Percentiles rank a stretch among this genome's conserved stretches.
These are phyloP conservation scores for Inga laurina DNA, from an alignment of 306 rosid genomes.

Conservation along the genomic window DNA sequence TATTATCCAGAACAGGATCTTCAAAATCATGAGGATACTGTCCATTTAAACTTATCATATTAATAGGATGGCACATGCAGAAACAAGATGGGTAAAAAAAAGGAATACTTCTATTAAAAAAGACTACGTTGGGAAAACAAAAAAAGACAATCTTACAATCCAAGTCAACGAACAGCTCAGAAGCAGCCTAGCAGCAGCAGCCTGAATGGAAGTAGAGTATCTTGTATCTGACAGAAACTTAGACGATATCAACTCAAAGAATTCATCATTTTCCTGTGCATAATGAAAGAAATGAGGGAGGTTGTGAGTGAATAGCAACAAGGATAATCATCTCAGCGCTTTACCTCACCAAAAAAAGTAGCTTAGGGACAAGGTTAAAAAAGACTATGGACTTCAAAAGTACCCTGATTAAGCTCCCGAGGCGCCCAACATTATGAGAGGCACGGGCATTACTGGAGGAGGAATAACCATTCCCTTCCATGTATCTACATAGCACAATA, in stretches of 20 bases:
- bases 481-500: conserved; percentile 60
- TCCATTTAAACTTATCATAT: conserved; percentile 39
- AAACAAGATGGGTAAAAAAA: not conserved
- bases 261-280: conserved; percentile 87
- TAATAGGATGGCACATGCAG: not conserved
- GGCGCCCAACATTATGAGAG: conserved; percentile 79
- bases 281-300: not conserved
- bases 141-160: conserved; percentile 56
- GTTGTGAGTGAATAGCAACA: not conserved
- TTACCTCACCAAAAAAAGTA: not conserved
- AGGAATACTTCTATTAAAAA: not conserved
- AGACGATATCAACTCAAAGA: conserved; percentile 86
- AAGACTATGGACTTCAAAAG: not conserved
- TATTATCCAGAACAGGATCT: conserved; percentile 70
- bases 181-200: conserved; percentile 82
- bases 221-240: conserved; percentile 75
- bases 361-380: not conserved
- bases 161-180: conserved; percentile 80
- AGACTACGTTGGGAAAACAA: not conserved
- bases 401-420: conserved; percentile 85
- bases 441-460: conserved; percentile 80
- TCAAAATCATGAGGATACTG: conserved; percentile 98
- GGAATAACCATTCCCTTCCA: conserved; percentile 81
- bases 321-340: conserved; percentile 2
- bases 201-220: conserved; percentile 65